A percentile compares a stretch with the other conserved stretches of the same genome.
Conservation (phyloP, 1,284 basidiomycete genomes). For the Cryptococcus maquisensis region DNA sequence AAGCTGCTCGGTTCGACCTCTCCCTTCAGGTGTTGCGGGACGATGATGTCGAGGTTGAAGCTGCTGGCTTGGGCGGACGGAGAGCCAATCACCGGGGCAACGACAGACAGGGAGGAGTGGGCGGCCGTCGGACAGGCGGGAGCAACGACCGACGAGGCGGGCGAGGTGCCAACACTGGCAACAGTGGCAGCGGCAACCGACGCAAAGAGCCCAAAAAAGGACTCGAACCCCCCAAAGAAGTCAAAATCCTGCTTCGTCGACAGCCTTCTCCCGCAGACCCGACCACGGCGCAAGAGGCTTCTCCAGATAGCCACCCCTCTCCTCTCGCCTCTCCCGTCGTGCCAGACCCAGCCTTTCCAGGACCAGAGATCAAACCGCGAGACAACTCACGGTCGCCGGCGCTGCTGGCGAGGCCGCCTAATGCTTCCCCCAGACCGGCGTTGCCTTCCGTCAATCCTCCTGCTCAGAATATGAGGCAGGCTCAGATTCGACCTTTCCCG, state of each 20-base stretch:
- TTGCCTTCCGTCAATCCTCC: neutral
- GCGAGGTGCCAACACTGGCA: conserved; percentile 10
- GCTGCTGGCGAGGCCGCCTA: conserved; percentile 4
- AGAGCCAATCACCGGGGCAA: neutral
- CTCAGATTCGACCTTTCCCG: neutral
- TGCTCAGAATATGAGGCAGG: neutral
- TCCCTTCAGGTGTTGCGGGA: conserved; percentile 39
- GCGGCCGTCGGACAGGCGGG: conserved; percentile 6
- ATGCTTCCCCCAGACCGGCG: neutral
- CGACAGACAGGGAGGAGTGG: conserved; percentile 2
- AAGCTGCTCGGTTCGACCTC: conserved; percentile 43
- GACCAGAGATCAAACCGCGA: conserved; percentile 7
- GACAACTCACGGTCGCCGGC: neutral
- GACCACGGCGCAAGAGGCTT: neutral
- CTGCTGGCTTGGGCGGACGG: conserved; percentile 4
- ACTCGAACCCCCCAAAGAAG: conserved; percentile 26
- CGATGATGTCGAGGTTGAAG: conserved; percentile 35
- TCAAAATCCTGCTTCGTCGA: conserved; percentile 40
- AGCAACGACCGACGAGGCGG: conserved; percentile 8
- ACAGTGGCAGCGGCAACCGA: neutral
- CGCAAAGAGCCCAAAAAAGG: conserved; percentile 6
- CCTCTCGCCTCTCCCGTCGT: neutral
- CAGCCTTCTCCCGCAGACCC: conserved; percentile 12
- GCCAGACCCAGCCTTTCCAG: conserved; percentile 8
- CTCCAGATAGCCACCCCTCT: conserved; percentile 6